These are phyloP conservation scores for Diutina neorugosa DNA, from an alignment of 1,139 yeast species.

Conservation along the genomic window DNA sequence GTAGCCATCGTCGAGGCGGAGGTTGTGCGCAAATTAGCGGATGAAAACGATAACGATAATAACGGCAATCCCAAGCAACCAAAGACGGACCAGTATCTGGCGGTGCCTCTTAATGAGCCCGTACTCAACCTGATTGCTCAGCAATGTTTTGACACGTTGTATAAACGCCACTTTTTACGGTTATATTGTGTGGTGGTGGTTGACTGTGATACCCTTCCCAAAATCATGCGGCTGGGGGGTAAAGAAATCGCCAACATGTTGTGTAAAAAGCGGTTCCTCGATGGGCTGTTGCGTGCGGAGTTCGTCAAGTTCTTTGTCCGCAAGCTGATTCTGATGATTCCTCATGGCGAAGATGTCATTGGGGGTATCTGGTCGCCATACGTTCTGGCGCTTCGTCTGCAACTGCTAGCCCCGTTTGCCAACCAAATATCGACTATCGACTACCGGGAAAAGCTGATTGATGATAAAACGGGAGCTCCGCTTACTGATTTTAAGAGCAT, in stretches of 20 bases:
- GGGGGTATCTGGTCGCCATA: constrained; percentile 85
- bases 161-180: constrained; percentile 60
- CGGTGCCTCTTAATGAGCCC: constrained; percentile 39
- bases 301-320: constrained; percentile 72
- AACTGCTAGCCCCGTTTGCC: constrained; percentile 29
- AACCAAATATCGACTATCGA: constrained; percentile 67
- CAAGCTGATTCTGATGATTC: constrained; percentile 54
- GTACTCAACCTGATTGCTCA: constrained; percentile 65
- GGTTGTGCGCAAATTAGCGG: constrained; percentile 36
- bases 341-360: constrained; percentile 65
- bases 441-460: constrained; percentile 59
- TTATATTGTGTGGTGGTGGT: constrained; percentile 76
- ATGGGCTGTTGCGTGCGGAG: constrained; percentile 64
- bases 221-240: constrained; percentile 74
- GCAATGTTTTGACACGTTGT: constrained; percentile 58
- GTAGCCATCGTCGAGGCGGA: constrained; percentile 84
- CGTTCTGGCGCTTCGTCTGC: constrained; percentile 46
- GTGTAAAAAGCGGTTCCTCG: constrained; percentile 69
- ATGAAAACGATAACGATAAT: constrained; percentile 11
- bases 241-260: constrained; percentile 89
- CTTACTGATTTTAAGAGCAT: constrained; percentile 64
- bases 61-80: not conserved
- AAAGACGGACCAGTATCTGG: constrained; percentile 11
- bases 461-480: constrained; percentile 65
- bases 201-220: constrained; percentile 72